A percentile compares a stretch with the other conserved stretches of the same genome.
Evolutionary conservation across 2,329 filamentous ascomycete species (phyloP).

Genomic region (Scortechinia acanthostroma): DNA sequence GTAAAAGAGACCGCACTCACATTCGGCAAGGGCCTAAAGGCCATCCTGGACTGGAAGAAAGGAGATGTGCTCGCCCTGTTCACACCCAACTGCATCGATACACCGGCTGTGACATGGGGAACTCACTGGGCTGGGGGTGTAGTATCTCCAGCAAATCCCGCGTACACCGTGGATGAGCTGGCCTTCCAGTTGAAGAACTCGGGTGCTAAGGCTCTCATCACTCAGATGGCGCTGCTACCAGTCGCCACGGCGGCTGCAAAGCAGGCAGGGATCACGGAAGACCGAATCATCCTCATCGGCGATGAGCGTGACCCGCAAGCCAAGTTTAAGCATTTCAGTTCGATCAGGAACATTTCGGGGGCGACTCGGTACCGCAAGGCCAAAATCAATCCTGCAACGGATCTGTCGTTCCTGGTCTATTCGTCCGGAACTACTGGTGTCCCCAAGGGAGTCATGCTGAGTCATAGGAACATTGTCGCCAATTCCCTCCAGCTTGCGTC

Average conservation of each 20-base stretch:
- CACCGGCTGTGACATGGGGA: constrained; percentile 70
- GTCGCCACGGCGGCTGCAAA: constrained; percentile 62
- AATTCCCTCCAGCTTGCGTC: constrained; percentile 54
- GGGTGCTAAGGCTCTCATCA: constrained; percentile 67
- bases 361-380: constrained; percentile 49
- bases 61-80: constrained; percentile 79
- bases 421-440: constrained; percentile 83
- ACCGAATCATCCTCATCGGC: constrained; percentile 72
- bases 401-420: constrained; percentile 80
- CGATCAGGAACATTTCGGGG: constrained; percentile 57
- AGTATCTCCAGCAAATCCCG: constrained; percentile 79
- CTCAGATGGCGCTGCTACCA: constrained; percentile 61
- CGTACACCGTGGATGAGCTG: constrained; percentile 77
- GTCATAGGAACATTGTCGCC: constrained; percentile 74
- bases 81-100: constrained; percentile 81
- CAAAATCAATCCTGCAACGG: constrained; percentile 59
- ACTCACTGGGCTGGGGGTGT: constrained; percentile 77
- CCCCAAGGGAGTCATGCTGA: constrained; percentile 85
- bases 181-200: constrained; percentile 78
- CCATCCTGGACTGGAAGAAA: constrained; percentile 70
- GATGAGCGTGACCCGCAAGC: constrained; percentile 52
- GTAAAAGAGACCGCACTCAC: constrained; percentile 57
- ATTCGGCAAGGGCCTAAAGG: constrained; percentile 76
- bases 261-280: constrained; percentile 61
- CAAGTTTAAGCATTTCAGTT: constrained; percentile 65